Base-by-base conservation (phyloP, 208 protist genomes). In the Leishmania arabica region DNA sequence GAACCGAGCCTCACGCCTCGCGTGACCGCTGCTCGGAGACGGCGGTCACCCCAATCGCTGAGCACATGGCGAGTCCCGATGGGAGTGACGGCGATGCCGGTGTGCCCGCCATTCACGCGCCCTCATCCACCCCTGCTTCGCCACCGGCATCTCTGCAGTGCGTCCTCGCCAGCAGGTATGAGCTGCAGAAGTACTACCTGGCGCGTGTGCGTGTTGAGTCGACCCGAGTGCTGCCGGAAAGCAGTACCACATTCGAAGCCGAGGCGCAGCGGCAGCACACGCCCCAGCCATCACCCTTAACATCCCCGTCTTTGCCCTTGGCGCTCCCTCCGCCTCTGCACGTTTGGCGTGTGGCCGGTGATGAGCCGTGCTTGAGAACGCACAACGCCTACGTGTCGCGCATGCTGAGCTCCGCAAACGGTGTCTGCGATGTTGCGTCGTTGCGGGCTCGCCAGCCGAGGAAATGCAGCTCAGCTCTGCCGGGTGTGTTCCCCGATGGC, bases 151-250 rank as follows among this genome's bases (percentile, higher is more conserved):
- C 77, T 2, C 71, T 82, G 9, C 82, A 79, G 65, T 71, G 73
- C 51, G 45, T 85, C 24, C 21, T 85, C 7, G 77, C 62, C 37
- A 37, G 56, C 31, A 75, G 62, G 34, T 85, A 81, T 54, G 86
- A 82, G 4, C 70, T 90, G 34, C 83, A 86, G 21, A 90, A 90
- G 78, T 82, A 81, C 72, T 90, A 88, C 62, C 73, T 90, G 24
- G 87, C 84, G 5, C 82, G 86, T 69, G 80, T 83, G 62, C 45
- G 64, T 54, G 69, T 54, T 13, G 47, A 73, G 69, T 54, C 69
- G 3, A 31, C 69, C 8, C 31, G 62, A 51, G 51, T 47, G 40
- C 56, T 3, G 34, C 51, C 11, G 19, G 45, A 27, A 60, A 77
- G 51, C 73, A 31, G 53, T n/a, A n/a, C 9, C 45, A 62, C 17